These are phyloP conservation scores for Schrenkiella parvula DNA, from an alignment of 345 rosid genomes.

Conservation along the genomic window DNA sequence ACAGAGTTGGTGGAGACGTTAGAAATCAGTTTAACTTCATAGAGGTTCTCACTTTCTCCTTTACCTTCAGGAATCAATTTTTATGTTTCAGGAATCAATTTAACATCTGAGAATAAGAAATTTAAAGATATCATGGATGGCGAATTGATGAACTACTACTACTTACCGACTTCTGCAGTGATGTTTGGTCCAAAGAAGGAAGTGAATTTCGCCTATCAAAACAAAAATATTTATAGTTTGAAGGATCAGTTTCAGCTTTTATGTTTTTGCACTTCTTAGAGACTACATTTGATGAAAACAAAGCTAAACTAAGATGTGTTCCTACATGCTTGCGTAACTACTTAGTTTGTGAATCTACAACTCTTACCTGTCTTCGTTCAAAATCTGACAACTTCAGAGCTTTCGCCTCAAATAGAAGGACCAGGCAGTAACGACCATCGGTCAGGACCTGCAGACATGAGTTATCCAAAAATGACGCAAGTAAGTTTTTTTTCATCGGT, in stretches of 20 bases:
- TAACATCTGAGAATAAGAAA: background rate
- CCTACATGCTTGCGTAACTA: too few relatives aligned
- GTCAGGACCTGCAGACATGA: slow-evolving; percentile 50
- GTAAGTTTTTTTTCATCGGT: background rate
- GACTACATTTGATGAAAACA: background rate
- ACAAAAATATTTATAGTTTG: background rate
- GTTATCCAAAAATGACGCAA: background rate
- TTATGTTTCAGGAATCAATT: background rate
- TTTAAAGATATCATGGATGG: background rate
- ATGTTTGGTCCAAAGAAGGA: slow-evolving; percentile 92
- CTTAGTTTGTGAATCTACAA: too few relatives aligned
- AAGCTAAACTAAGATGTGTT: too few relatives aligned
- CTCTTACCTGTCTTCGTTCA: slow-evolving; percentile 72
- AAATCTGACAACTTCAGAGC: slow-evolving; percentile 72
- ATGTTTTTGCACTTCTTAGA: background rate
- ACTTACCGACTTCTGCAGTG: slow-evolving; percentile 81
- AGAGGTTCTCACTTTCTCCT: slow-evolving; percentile 51
- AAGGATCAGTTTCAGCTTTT: background rate
- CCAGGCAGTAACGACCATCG: slow-evolving; percentile 77
- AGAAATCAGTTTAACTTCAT: slow-evolving; percentile 77
- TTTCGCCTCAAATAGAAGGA: slow-evolving; percentile 77
- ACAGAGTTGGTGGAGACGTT: slow-evolving; percentile 40
- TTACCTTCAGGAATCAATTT: slow-evolving; percentile 20
- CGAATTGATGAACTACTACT: slow-evolving; percentile 12
- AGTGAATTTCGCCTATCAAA: slow-evolving; percentile 71